These are phyloP conservation scores for Saprolegnia diclina DNA, from an alignment of 352 stramenopile species.

Conservation along the genomic window DNA sequence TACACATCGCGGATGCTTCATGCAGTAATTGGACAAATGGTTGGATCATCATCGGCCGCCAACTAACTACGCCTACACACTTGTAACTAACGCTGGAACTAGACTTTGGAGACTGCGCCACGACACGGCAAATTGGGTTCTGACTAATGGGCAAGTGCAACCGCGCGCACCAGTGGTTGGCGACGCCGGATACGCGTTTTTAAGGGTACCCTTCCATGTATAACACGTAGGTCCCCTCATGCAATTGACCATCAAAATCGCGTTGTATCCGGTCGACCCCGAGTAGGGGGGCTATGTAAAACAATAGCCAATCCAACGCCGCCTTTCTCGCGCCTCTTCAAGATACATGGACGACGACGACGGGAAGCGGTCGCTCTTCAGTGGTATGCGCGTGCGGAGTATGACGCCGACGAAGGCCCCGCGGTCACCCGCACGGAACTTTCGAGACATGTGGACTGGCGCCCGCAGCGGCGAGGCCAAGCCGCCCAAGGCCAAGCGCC, in stretches of 20 bases:
- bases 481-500: not conserved
- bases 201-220: too few species aligned
- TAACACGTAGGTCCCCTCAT: too few species aligned
- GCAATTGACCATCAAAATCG: too few species aligned
- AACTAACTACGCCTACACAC: not conserved
- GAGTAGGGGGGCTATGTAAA: too few species aligned
- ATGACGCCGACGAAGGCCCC: slow-evolving; percentile 15
- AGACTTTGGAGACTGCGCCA: not conserved
- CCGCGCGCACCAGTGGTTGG: too few species aligned
- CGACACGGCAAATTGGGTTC: not conserved
- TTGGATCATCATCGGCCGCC: slow-evolving; percentile 24
- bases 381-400: slow-evolving; percentile 10
- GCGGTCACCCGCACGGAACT: slow-evolving; percentile 21
- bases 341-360: slow-evolving; percentile 8
- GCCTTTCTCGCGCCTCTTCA: not conserved
- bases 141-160: not conserved
- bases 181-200: too few species aligned
- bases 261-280: too few species aligned
- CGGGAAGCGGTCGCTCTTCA: slow-evolving; percentile 16
- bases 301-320: too few species aligned
- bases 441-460: slow-evolving; percentile 18
- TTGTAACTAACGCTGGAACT: not conserved
- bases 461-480: not conserved
- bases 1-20: slow-evolving; percentile 26
- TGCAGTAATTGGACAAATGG: slow-evolving; percentile 29